A percentile compares a stretch with the other conserved stretches of the same genome.
Conservation (phyloP, 208 protist species). For the Wallacemonas sp. region DNA sequence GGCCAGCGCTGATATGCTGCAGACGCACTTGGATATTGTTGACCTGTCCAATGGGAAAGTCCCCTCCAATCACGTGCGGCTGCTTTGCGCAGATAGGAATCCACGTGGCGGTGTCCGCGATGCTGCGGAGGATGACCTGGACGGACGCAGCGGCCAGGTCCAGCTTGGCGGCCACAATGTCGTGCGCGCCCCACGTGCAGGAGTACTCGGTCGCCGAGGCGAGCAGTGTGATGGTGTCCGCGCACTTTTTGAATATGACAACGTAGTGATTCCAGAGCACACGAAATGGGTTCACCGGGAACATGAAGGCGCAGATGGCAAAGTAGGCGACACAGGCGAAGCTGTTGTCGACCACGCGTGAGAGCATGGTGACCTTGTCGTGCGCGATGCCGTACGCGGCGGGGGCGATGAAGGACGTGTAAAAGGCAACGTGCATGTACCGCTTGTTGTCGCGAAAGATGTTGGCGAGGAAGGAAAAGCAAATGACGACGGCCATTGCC, state of each 20-base stretch:
- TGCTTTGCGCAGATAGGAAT: constrained; percentile 37
- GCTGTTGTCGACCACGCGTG: constrained; percentile 47
- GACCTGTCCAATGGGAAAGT: constrained; percentile 43
- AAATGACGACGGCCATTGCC: constrained; percentile 35
- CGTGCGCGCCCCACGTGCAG: constrained; percentile 15
- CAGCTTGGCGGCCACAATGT: constrained; percentile 27
- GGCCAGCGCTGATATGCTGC: constrained; percentile 34
- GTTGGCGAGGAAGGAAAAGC: constrained; percentile 33
- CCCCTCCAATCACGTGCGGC: constrained; percentile 40
- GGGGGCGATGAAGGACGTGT: constrained; percentile 44
- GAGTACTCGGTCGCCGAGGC: constrained; percentile 19
- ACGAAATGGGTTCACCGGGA: constrained; percentile 57
- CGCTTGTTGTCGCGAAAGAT: constrained; percentile 36
- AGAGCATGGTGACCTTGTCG: constrained; percentile 35
- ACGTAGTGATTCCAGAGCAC: constrained; percentile 56
- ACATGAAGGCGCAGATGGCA: constrained; percentile 56
- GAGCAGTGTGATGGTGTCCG: constrained; percentile 47
- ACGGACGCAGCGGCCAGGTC: constrained; percentile 18
- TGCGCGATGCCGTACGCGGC: constrained; percentile 39
- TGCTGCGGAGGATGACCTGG: constrained; percentile 13
- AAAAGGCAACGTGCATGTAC: constrained; percentile 55
- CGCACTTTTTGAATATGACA: constrained; percentile 32
- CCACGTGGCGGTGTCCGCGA: constrained; percentile 29
- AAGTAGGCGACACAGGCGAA: constrained; percentile 63
- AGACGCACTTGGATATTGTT: constrained; percentile 35